Conservation (phyloP, 2,329 filamentous ascomycete species). For the Pyricularia grisea region DNA sequence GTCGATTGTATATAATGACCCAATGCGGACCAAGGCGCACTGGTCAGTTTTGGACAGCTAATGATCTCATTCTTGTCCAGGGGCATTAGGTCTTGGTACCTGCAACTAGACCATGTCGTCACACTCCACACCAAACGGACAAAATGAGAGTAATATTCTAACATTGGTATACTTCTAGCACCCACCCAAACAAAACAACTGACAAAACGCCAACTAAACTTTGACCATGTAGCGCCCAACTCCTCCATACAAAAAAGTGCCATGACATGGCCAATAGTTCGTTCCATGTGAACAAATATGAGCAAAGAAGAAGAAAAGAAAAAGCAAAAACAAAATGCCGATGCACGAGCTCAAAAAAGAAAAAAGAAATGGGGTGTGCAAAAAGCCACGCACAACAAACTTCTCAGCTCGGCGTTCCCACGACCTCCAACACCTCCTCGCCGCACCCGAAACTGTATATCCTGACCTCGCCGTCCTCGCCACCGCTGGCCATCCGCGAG, state of each 20-base stretch:
- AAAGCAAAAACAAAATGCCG: background rate
- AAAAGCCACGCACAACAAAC: background rate
- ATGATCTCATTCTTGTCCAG: no score
- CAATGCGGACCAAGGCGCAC: no score
- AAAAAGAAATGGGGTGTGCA: no score
- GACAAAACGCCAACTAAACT: background rate
- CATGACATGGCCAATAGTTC: background rate
- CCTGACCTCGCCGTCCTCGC: conserved; percentile 86
- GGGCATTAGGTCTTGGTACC: background rate
- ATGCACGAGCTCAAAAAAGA: no score
- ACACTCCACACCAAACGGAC: background rate
- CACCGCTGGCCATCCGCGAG: conserved; percentile 78
- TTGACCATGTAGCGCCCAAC: background rate
- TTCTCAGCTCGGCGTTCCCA: conserved; percentile 38
- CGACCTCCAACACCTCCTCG: conserved; percentile 30
- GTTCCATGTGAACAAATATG: background rate
- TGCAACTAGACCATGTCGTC: background rate
- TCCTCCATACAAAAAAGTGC: background rate
- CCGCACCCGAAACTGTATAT: conserved; percentile 66
- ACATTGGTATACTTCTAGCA: background rate
- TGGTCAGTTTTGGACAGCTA: background rate
- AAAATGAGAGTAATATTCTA: background rate
- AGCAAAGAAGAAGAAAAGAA: conserved; percentile 4
- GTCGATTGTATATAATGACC: background rate
- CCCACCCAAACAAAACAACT: background rate